Base-by-base conservation (phyloP, 257 asterid species). In the Avicennia marina region DNA sequence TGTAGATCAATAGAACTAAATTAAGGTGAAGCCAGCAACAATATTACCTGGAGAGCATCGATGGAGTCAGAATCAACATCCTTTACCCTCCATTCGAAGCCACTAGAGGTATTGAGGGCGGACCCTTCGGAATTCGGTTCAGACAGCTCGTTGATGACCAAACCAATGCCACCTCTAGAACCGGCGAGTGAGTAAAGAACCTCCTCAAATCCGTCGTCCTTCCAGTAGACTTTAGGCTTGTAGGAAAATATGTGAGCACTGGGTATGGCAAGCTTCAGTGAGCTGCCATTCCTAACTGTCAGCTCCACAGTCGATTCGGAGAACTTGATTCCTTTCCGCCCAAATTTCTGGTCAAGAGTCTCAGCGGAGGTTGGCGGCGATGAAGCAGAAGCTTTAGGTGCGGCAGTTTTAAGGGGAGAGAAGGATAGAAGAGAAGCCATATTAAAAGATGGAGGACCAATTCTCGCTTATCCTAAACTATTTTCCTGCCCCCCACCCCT, bases 31-130 rank as follows among this genome's bases (percentile, higher is more conserved):
- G n/a, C n/a, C n/a, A n/a, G n/a, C n/a, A n/a, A n/a, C n/a, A n/a
- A n/a, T n/a, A n/a, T n/a, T 46, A 86, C 96, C 90, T 88, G 96
- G 2, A 88, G 59, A 31, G 96, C 95, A 58, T 85, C 95, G 41
- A 85, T 79, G 61, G 96, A 77, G 51, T 89, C 96, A 1, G 84
- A 78, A 72, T 89, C 95, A 17, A 67, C 88, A 76, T 89, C 89
- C 20, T 67, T 77, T 1, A 89, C 90, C 42, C 63, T 77, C 96
- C 96, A 89, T 9, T 71, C 72, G 41, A 3, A 7, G 9, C 10
- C 3, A 12, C 12, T 11, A 24, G 64, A 15, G 26, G 57, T 20
- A 20, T 48, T 56, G 29, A 59, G 19, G 12, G 41, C 20, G 16
- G 27, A 6, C 16, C 59, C 49, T 33, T 64, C 67, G 6, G 78